Base-by-base conservation (phyloP, 2,329 filamentous ascomycete genomes). In the Lanzia echinophila region DNA sequence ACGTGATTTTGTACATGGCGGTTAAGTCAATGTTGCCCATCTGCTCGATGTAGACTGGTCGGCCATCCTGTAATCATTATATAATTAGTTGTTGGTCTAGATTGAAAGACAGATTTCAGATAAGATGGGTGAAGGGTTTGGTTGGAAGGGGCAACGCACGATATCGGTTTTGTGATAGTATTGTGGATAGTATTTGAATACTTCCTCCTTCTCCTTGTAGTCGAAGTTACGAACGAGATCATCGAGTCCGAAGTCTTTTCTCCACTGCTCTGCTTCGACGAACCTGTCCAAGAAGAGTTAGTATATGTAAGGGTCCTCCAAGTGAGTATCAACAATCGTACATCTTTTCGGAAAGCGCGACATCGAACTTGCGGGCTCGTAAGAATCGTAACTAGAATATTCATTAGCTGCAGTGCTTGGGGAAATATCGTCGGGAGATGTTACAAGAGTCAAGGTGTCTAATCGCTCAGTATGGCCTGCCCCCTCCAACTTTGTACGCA, bases 101-200 rank as follows among this genome's bases (percentile, higher is more conserved):
- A 28, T 28, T 28, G 8, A 28, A 8, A 8, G 8, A 28, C 8
- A 28, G 4, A 28, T 4, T 28, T 4, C 8, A 28, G 12, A 36
- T 19, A 10, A 24, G 17, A 31, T 22, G 12, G 22, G 8, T 28
- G 11, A 17, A 24, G 2, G 10, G 11, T 13, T 4, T 2, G 15
- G 52, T 32, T 12, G 17, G 11, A 34, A 53, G 48, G 34, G 11
- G 32, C n/a, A 20, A 46, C 54, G 33, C 70, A 86, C 83, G 75
- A 90, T 90, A 74, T 94, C 89, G 12, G 84, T 92, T 78, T 96
- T 96, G 82, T 99, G 94, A 77, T 99, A 99, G 78, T 94, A 99
- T 75, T 99, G 94, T 46, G 90, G 90, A 75, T 99, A 99, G 79
- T 88, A 96, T 73, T 92, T 77, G 72, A 88, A 88, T 56, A 99